Conservation (phyloP, 257 asterid species). For the Linderniella brevidens region DNA sequence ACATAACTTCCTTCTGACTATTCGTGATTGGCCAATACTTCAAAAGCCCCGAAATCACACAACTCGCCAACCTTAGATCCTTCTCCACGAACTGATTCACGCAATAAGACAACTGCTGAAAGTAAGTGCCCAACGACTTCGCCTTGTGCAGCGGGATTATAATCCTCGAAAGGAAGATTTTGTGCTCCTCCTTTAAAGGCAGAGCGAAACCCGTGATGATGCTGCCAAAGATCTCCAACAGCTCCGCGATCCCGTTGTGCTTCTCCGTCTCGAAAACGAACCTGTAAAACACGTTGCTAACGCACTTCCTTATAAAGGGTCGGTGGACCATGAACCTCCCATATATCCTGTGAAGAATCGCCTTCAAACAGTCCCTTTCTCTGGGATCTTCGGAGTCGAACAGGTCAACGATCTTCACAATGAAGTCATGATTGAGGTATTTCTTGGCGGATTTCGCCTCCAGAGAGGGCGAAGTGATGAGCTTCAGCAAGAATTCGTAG, state of each 20-base stretch:
- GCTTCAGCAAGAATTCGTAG: conserved; percentile 58
- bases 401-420: conserved; percentile 46
- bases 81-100: conserved; percentile 61
- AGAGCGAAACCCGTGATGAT: conserved; percentile 78
- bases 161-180: conserved; percentile 46
- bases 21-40: conserved; percentile 76
- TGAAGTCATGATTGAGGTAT: conserved; percentile 47
- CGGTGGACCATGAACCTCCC: conserved; percentile 77
- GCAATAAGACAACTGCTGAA: conserved; percentile 70
- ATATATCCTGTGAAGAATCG: conserved; percentile 65
- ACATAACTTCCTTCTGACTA: conserved; percentile 86
- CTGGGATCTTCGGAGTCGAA: conserved; percentile 86
- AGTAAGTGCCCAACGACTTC: conserved; percentile 56
- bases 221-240: conserved; percentile 82
- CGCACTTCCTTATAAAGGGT: conserved; percentile 56
- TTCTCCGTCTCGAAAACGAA: conserved; percentile 59
- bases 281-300: conserved; percentile 53
- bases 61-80: conserved; percentile 62
- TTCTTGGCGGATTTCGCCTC: conserved; percentile 65
- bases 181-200: conserved; percentile 85
- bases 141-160: conserved; percentile 79
- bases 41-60: conserved; percentile 53
- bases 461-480: conserved; percentile 44
- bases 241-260: conserved; percentile 68
- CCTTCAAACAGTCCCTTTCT: conserved; percentile 68